Evolutionary conservation across 768 basidiomycete genomes (phyloP), one percentile per base, ranked within the genome.

Genomic region (Termitomyces sp.): DNA sequence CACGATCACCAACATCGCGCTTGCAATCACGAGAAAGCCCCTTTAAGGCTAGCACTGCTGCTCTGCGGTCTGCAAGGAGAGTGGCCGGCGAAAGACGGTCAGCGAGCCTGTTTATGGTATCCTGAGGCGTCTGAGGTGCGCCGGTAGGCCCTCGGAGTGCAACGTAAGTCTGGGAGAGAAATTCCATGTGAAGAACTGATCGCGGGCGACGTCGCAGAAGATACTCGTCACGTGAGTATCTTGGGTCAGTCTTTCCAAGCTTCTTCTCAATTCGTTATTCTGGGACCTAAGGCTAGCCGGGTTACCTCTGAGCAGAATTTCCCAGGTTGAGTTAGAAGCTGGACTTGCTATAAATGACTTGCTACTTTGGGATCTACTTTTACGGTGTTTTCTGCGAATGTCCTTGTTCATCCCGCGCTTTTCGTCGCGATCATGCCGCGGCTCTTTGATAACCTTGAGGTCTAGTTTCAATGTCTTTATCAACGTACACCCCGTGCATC

Each of bases 11-110:
- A 22, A 98, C 90, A 58, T 97, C 92, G 59, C 86, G 79, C 69
- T 90, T 95, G 77, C 90, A 93, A 71, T 97, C 95, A 58, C 94
- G 83, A 46, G 87, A 78, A 53, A 98, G 85, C 22, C 95, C 96
- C 69, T 98, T 98, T 62, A 99, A 81, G 0, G 93, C 84, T 53
- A 97, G 76, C n/a, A 99, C 88, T 0, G 96, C 89, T 27, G 96
- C 96, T 57, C 93, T 83, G 64, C 97, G 80, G 74, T 98, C 97
- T 31, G 94, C 90, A 16, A 95, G 83, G 26, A 92, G 84, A 0
- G 91, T 88, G 4, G 89, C 85, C n/a, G 94, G 93, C 20, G 92
- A 90, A 22, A 99, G 84, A 31, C 94, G 77, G 69, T 97, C 94
- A 62, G 88, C 89, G 61, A 98, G 86, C 63, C 87, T 86, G 29